Evolutionary conservation across 2,329 filamentous ascomycete species (phyloP).

Genomic region (Apiospora arundinis): DNA sequence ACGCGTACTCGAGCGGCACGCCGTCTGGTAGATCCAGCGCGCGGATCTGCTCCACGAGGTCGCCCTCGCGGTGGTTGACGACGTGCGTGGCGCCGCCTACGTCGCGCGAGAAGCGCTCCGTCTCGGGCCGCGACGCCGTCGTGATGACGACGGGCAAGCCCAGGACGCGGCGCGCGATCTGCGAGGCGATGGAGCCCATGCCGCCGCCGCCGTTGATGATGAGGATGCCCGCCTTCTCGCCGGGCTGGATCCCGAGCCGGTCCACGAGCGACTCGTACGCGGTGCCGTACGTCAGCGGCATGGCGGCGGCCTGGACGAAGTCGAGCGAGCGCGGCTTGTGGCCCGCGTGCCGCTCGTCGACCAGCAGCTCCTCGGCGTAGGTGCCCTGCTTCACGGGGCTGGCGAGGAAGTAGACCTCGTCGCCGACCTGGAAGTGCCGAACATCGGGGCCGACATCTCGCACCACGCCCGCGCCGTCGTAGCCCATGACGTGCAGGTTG

Average conservation of each 20-base stretch:
- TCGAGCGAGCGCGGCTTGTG: constrained; percentile 47
- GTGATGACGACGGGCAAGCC: constrained; percentile 50
- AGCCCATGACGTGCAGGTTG: constrained; percentile 48
- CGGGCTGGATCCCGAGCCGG: constrained; percentile 37
- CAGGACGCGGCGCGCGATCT: constrained; percentile 48
- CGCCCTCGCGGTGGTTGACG: constrained; percentile 46
- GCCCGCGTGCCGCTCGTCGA: constrained; percentile 47
- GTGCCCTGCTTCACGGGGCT: constrained; percentile 47
- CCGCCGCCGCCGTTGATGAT: constrained; percentile 55
- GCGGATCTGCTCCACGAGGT: constrained; percentile 45
- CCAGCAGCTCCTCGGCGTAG: constrained; percentile 49
- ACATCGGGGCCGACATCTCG: constrained; percentile 40
- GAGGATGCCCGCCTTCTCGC: constrained; percentile 46
- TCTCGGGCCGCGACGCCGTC: constrained; percentile 49
- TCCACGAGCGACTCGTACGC: constrained; percentile 52
- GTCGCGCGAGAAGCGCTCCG: constrained; percentile 42
- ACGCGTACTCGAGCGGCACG: constrained; percentile 49
- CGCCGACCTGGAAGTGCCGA: constrained; percentile 46
- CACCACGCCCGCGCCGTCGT: constrained; percentile 49
- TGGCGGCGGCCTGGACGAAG: constrained; percentile 48
- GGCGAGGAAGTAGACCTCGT: constrained; percentile 51
- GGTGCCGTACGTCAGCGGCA: constrained; percentile 51
- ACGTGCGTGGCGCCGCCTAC: constrained; percentile 50
- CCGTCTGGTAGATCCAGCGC: constrained; percentile 38
- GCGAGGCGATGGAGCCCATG: constrained; percentile 50